A percentile compares a stretch with the other conserved stretches of the same genome.
Evolutionary conservation across 2,329 filamentous ascomycete genomes (phyloP).

Genomic region (Elsinoe australis): DNA sequence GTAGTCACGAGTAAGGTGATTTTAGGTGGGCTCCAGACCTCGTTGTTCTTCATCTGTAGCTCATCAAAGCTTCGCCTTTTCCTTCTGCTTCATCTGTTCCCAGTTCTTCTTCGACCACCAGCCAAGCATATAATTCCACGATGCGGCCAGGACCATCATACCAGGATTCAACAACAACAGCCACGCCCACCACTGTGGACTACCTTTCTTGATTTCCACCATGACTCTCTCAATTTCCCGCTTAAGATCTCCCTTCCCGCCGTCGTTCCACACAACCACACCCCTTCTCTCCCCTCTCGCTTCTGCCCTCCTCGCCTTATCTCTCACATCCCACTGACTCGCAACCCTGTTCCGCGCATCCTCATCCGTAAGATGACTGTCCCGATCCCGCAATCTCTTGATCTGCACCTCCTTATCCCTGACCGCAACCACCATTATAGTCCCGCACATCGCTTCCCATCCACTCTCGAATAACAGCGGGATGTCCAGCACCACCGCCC

Average conservation of each 20-base stretch:
- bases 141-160: constrained; percentile 58
- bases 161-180: constrained; percentile 62
- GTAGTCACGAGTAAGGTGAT: too few relatives aligned
- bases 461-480: constrained; percentile 84
- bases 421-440: constrained; percentile 80
- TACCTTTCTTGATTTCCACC: constrained; percentile 51
- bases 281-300: constrained; percentile 57
- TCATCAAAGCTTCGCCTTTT: constrained; percentile 56
- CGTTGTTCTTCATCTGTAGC: too few relatives aligned
- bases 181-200: constrained; percentile 80
- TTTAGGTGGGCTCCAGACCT: too few relatives aligned
- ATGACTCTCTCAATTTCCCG: constrained; percentile 60
- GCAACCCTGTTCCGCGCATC: constrained; percentile 80
- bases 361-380: constrained; percentile 69
- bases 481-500: constrained; percentile 89
- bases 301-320: constrained; percentile 71
- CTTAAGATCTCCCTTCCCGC: constrained; percentile 60
- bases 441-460: constrained; percentile 78
- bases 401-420: constrained; percentile 75
- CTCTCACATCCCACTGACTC: constrained; percentile 77
- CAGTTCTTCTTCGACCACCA: constrained; percentile 61
- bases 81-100: constrained; percentile 50
- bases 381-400: constrained; percentile 63
- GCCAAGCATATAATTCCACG: constrained; percentile 68
- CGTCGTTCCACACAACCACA: constrained; percentile 87